A percentile compares a stretch with the other conserved stretches of the same genome.
phyloP scores from a whole-genome alignment of 2,329 filamentous ascomycete species.

The Fusarium sp. region DNA sequence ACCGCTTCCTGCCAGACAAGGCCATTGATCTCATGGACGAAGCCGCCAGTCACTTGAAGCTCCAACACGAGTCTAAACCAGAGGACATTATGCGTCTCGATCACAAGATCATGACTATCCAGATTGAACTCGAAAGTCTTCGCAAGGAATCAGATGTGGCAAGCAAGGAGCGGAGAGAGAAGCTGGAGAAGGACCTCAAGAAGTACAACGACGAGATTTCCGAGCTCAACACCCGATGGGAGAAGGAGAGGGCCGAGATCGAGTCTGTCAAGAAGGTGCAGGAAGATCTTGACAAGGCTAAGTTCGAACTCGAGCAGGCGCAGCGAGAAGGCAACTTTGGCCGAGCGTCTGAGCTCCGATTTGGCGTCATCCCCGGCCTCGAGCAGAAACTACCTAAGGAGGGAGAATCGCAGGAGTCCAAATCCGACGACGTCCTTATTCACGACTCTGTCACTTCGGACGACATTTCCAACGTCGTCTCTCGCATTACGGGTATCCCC shows the following conservation, averaged over 20 bases:
- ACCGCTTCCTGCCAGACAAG: conserved; percentile 96
- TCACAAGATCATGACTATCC: conserved; percentile 96
- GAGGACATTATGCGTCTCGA: conserved; percentile 94
- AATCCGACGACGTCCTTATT: conserved; percentile 73
- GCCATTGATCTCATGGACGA: conserved; percentile 98
- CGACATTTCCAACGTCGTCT: conserved; percentile 94
- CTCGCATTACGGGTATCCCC: conserved; percentile 91
- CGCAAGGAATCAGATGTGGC: conserved; percentile 94
- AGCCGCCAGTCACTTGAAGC: conserved; percentile 88
- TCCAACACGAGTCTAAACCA: conserved; percentile 97
- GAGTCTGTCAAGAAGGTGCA: conserved; percentile 90
- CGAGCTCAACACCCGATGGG: conserved; percentile 87
- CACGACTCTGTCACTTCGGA: conserved; percentile 97
- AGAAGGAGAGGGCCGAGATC: conserved; percentile 89
- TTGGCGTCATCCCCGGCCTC: conserved; percentile 86
- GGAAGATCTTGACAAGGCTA: conserved; percentile 88
- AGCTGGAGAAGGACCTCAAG: conserved; percentile 84
- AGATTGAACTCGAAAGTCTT: conserved; percentile 95
- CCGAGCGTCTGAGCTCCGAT: conserved; percentile 91
- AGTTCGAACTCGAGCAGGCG: conserved; percentile 88
- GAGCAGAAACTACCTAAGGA: conserved; percentile 87
- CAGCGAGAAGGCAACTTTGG: conserved; percentile 91
- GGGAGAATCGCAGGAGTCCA: conserved; percentile 61
- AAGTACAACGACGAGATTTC: conserved; percentile 82
- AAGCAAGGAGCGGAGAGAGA: conserved; percentile 89